Evolutionary conservation across 352 stramenopile species (phyloP), one percentile per base, ranked within the genome.

Genomic region (Globisporangium irregulare): DNA sequence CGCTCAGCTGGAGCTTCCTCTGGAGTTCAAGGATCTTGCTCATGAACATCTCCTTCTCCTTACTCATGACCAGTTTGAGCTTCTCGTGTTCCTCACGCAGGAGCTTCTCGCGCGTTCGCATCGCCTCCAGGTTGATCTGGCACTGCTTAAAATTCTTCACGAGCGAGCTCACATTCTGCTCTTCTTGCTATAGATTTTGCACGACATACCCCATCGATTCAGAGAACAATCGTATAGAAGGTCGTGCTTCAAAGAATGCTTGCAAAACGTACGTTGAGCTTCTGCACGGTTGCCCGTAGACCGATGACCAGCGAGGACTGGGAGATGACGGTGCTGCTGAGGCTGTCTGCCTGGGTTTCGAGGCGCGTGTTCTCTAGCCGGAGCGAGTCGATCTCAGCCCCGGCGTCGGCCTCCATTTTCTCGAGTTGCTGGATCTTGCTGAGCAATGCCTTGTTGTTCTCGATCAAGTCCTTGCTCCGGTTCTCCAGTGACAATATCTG

Each of bases 381-480:
- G 12, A 89, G 70, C 54, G 59, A 59, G 2, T 73, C 59, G 27
- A 88, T 75, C 48, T 82, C 63, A 0, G 58, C 36, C 3, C 78
- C 70, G n/a, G 72, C 67, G 61, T 91, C 78, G 3, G 64, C 72
- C 46, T 91, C 74, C 0, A 64, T 74, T 14, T 85, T 82, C 67
- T 91, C 80, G 15, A 90, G 68, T 34, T 86, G 77, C 55, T 91
- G 74, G 34, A 92, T 91, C 67, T 81, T 87, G 2, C 36, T 46
- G n/a, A 92, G 54, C 1, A 92, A 73, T n/a, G 79, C 83, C 56
- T 89, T 90, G 73, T 88, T 91, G 67, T 91, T 92, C 24, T 85
- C 79, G 58, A 78, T 73, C 59, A 88, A 64, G 53, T 91, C 82
- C 41, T 80, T 76, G 36, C 75, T 87, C 3, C 78, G 74, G 51